Evolutionary conservation across 495 filamentous ascomycete species (phyloP).

Genomic region (Halenospora varia): DNA sequence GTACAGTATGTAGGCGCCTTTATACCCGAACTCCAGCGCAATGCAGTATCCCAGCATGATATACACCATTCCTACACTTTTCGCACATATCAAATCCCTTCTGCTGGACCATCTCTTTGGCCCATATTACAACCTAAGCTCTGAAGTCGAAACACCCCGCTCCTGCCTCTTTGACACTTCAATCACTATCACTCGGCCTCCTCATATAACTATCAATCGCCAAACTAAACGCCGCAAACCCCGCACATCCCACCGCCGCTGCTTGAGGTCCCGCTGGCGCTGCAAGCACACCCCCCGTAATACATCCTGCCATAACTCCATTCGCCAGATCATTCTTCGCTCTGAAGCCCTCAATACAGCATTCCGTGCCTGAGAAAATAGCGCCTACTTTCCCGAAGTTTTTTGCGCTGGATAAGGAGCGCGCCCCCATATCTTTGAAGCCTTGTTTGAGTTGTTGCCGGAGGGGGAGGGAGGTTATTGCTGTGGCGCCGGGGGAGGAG

Average conservation of each 20-base stretch:
- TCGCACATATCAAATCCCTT: too few relatives aligned
- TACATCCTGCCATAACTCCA: conserved; percentile 80
- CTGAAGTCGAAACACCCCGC: too few relatives aligned
- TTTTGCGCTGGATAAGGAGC: conserved; percentile 81
- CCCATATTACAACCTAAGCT: too few relatives aligned
- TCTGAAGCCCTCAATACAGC: conserved; percentile 85
- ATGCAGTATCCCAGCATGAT: too few relatives aligned
- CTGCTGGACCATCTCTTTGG: too few relatives aligned
- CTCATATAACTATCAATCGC: conserved; percentile 93
- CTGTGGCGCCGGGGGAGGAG: conserved; percentile 47
- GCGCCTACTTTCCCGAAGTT: conserved; percentile 93
- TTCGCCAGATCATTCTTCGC: conserved; percentile 94
- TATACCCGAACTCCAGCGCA: too few relatives aligned
- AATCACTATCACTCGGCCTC: conserved; percentile 51
- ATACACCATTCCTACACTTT: too few relatives aligned
- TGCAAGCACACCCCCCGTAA: conserved; percentile 85
- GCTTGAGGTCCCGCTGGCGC: conserved; percentile 86
- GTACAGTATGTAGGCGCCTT: too few relatives aligned
- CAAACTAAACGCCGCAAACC: conserved; percentile 92
- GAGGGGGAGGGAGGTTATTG: conserved; percentile 69
- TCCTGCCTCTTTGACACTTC: too few relatives aligned
- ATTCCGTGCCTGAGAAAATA: conserved; percentile 89
- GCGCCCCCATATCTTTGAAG: conserved; percentile 89
- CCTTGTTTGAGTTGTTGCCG: conserved; percentile 76
- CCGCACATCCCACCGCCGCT: conserved; percentile 81